Evolutionary conservation across 2,329 filamentous ascomycete species (phyloP).

Genomic region (Penicillium sp.): DNA sequence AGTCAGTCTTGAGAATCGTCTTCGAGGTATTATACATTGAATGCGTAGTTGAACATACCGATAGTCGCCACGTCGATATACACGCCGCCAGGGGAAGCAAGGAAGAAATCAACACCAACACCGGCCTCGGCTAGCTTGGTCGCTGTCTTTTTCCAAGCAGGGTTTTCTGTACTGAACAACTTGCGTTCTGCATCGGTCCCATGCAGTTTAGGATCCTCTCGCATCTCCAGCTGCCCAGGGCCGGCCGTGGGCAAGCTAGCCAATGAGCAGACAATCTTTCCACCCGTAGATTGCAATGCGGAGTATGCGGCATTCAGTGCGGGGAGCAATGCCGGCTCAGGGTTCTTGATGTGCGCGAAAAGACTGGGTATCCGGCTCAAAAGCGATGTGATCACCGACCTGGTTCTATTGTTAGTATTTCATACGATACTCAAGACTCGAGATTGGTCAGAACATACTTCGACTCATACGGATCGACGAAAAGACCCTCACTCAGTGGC

Average conservation of each 20-base stretch:
- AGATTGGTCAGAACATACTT: constrained; percentile 52
- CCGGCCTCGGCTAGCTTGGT: constrained; percentile 86
- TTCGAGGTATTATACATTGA: neutral
- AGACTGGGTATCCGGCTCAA: constrained; percentile 79
- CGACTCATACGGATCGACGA: constrained; percentile 91
- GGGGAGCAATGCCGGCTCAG: constrained; percentile 84
- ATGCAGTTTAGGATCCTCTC: constrained; percentile 84
- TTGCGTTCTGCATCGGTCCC: constrained; percentile 90
- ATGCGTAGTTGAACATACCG: constrained; percentile 53
- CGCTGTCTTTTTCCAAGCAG: constrained; percentile 80
- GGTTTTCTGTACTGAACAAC: constrained; percentile 85
- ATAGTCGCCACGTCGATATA: constrained; percentile 94
- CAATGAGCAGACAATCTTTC: constrained; percentile 87
- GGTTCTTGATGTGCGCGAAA: constrained; percentile 85
- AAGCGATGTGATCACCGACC: constrained; percentile 81
- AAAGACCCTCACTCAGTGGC: constrained; percentile 84
- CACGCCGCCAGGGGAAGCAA: constrained; percentile 84
- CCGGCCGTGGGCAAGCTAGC: constrained; percentile 90
- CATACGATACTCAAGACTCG: neutral
- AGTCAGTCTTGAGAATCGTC: neutral
- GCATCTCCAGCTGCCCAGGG: constrained; percentile 78
- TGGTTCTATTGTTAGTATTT: constrained; percentile 34
- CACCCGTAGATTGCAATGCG: constrained; percentile 83
- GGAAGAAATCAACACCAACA: constrained; percentile 89
- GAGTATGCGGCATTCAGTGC: constrained; percentile 79